A percentile compares a stretch with the other conserved stretches of the same genome.
These are phyloP conservation scores for Apiotrichum brassicae DNA, from an alignment of 1,284 basidiomycete genomes.

Conservation along the genomic window DNA sequence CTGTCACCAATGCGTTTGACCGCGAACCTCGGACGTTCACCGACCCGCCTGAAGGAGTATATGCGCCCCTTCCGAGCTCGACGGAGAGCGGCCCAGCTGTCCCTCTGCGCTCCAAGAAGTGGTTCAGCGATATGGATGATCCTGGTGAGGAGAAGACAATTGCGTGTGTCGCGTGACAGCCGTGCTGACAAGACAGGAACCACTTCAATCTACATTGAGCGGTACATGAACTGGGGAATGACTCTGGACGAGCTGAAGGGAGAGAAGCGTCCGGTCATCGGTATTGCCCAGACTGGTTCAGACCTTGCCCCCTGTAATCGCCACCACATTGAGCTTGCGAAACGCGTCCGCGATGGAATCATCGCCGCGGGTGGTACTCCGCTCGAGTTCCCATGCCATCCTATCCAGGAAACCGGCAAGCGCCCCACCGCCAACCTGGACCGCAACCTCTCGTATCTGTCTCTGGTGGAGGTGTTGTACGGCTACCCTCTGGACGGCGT, in stretches of 20 bases:
- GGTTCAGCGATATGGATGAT: constrained; percentile 40
- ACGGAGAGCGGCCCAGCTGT: constrained; percentile 33
- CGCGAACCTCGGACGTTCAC: constrained; percentile 34
- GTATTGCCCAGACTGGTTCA: constrained; percentile 56
- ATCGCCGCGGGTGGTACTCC: constrained; percentile 45
- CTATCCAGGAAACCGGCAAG: constrained; percentile 47
- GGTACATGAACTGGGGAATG: constrained; percentile 43
- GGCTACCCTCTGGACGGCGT: constrained; percentile 46
- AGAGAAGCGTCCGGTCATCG: constrained; percentile 85
- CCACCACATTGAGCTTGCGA: constrained; percentile 43
- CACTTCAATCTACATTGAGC: constrained; percentile 38
- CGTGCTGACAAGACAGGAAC: constrained; percentile 19
- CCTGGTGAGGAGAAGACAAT: too few relatives aligned
- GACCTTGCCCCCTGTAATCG: constrained; percentile 43
- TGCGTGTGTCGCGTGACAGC: background rate
- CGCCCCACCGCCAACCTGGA: constrained; percentile 44
- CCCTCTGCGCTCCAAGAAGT: constrained; percentile 39
- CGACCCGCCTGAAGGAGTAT: constrained; percentile 26
- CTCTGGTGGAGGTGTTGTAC: constrained; percentile 43
- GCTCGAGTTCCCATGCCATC: constrained; percentile 47
- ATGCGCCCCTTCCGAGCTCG: constrained; percentile 9
- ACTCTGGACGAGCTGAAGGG: constrained; percentile 33
- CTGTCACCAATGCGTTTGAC: constrained; percentile 4
- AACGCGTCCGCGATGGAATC: constrained; percentile 45
- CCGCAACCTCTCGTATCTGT: constrained; percentile 44